Conservation (phyloP, 176 grass and related monocot species). For the Elymus sibiricus region DNA sequence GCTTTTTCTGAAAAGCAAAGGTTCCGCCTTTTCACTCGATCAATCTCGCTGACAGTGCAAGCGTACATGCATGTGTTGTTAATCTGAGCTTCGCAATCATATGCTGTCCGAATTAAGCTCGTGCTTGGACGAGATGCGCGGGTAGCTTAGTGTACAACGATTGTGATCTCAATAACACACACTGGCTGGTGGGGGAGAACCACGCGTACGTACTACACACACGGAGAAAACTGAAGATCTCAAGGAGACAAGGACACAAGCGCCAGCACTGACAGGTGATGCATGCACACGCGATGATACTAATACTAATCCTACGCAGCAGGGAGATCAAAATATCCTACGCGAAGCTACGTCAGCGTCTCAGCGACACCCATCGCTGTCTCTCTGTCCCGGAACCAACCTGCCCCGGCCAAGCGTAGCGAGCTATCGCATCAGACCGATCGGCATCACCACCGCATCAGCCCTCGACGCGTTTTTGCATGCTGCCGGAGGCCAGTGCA, state of each 20-base stretch:
- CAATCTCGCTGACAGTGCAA: neutral
- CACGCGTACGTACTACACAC: neutral
- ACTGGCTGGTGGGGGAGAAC: neutral
- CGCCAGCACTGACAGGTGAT: neutral
- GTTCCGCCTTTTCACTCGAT: neutral
- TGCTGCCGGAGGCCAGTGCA: conserved; percentile 52
- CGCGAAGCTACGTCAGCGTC: conserved; percentile 39
- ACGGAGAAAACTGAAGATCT: neutral
- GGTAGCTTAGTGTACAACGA: too few species aligned
- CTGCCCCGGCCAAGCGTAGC: neutral
- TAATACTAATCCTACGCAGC: neutral
- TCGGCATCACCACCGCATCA: neutral
- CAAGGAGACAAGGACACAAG: neutral
- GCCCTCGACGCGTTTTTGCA: conserved; percentile 37
- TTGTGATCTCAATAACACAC: neutral
- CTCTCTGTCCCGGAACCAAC: neutral
- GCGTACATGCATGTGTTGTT: neutral
- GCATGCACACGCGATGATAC: neutral
- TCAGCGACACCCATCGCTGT: neutral
- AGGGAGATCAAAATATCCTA: neutral
- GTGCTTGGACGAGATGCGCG: too few species aligned
- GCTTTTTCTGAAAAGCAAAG: neutral
- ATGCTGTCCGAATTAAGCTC: neutral
- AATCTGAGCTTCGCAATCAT: neutral
- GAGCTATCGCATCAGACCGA: too few species aligned